Percentiles rank a stretch among this genome's conserved stretches.
phyloP scores from a whole-genome alignment of 352 stramenopile genomes.

The Pythium utonaiense region DNA sequence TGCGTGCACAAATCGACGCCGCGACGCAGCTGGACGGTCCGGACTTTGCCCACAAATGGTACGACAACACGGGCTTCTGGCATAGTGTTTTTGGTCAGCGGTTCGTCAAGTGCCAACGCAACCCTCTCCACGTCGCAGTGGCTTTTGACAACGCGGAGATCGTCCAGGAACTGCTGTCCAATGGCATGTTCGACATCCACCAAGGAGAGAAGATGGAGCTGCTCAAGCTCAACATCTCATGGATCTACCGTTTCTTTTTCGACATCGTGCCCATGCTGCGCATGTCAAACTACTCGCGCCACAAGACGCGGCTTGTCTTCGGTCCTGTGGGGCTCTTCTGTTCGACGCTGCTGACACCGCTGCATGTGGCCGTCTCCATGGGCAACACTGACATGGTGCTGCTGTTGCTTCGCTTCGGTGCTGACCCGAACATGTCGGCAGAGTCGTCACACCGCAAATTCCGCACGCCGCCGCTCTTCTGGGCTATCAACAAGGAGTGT shows the following conservation, averaged over 20 bases:
- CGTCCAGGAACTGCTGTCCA: slow-evolving; percentile 56
- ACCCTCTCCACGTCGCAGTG: slow-evolving; percentile 73
- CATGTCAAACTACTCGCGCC: slow-evolving; percentile 39
- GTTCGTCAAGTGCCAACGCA: slow-evolving; percentile 48
- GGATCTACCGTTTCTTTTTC: slow-evolving; percentile 68
- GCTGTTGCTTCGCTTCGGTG: slow-evolving; percentile 52
- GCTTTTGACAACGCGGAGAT: slow-evolving; percentile 67
- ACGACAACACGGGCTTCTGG: slow-evolving; percentile 30
- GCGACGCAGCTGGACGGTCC: slow-evolving; percentile 53
- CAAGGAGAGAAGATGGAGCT: slow-evolving; percentile 74
- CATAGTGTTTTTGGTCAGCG: slow-evolving; percentile 17
- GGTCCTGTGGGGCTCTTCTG: slow-evolving; percentile 52
- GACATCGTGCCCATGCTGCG: slow-evolving; percentile 52
- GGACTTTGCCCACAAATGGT: slow-evolving; percentile 69
- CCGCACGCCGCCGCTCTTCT: slow-evolving; percentile 64
- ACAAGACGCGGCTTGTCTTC: slow-evolving; percentile 44
- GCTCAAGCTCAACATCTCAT: slow-evolving; percentile 58
- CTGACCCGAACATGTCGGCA: slow-evolving; percentile 52
- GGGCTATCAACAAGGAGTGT: slow-evolving; percentile 67
- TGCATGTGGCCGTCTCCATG: slow-evolving; percentile 72
- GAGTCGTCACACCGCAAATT: slow-evolving; percentile 57
- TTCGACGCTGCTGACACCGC: slow-evolving; percentile 62
- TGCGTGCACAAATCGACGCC: slow-evolving; percentile 40
- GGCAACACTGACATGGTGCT: slow-evolving; percentile 65
- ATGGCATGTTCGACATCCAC: slow-evolving; percentile 64